Base-by-base conservation (phyloP, 2,329 filamentous ascomycete species). In the Botrytis paeoniae region DNA sequence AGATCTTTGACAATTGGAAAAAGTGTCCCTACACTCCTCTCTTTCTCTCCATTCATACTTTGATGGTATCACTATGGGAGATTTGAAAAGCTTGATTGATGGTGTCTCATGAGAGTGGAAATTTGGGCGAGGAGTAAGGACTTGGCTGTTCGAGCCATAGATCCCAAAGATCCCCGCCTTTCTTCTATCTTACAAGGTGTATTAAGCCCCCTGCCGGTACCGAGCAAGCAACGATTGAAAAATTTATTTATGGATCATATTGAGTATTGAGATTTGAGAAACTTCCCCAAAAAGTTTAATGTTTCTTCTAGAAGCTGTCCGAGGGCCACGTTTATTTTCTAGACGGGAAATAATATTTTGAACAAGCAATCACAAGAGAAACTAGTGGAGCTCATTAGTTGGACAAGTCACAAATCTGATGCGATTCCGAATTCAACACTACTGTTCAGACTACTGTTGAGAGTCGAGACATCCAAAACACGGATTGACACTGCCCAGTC, bases 141-240 rank as follows among this genome's bases (percentile, higher is more conserved):
- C 63, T 65, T 65, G 43, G 43, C 63, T n/a, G 43, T 66, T 66
- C 16, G 63, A 66, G 48, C 48, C 48, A 51, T n/a, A 51, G 48
- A 48, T 25, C 22, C 45, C 45, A 29, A n/a, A 48, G 43, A 51
- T 51, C 22, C 63, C 63, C 43, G 48, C 48, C 48, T 51, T 51
- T 51, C 48, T n/a, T 51, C 48, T n/a, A 16, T 51, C 48, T 51
- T 51, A 51, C 48, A 51, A 51, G 48, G 48, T 51, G 48, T 51
- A 25, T 51, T 7, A 51, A 51, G 12, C 48, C 43, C 43, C 63
- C 43, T 66, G 63, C 37, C 25, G 51, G 14, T 62, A 66, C 45
- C 45, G 64, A 66, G 32, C 32, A 54, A 66, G 32, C 32, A 54
- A 20, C 18, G 2, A n/a, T 25, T 54, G 20, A 66, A 45, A 66